Evolutionary conservation across 208 protist genomes (phyloP).

Genomic region (Phytomonas serpens): DNA sequence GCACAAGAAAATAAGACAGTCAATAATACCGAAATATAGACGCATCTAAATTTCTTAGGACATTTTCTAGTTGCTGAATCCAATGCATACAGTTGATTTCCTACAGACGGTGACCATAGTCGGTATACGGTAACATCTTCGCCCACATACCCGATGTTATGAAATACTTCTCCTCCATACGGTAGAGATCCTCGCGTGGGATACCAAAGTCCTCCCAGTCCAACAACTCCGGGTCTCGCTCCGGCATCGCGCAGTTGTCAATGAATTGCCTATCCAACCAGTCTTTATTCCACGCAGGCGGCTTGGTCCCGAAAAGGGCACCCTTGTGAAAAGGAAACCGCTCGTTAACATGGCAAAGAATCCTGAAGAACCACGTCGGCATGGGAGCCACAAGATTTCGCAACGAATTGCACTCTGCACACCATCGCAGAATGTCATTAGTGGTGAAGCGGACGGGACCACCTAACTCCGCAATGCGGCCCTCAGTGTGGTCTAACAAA

Average conservation of each 20-base stretch:
- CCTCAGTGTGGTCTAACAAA: slow-evolving; percentile 84
- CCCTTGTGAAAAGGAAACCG: slow-evolving; percentile 69
- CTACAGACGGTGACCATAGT: slow-evolving; percentile 68
- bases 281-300: slow-evolving; percentile 79
- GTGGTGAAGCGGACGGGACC: slow-evolving; percentile 87
- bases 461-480: slow-evolving; percentile 87
- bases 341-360: slow-evolving; percentile 70
- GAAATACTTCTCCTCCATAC: slow-evolving; percentile 90
- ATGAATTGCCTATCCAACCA: slow-evolving; percentile 87
- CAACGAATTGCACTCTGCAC: slow-evolving; percentile 72
- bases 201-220: slow-evolving; percentile 92
- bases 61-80: neutral
- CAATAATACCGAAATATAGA: neutral
- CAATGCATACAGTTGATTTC: slow-evolving; percentile 1
- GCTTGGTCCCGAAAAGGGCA: slow-evolving; percentile 52
- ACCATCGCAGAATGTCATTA: slow-evolving; percentile 84
- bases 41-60: neutral
- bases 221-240: slow-evolving; percentile 82
- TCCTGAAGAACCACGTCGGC: slow-evolving; percentile 64
- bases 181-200: slow-evolving; percentile 81
- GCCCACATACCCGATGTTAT: slow-evolving; percentile 81
- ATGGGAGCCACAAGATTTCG: slow-evolving; percentile 55
- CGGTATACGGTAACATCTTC: slow-evolving; percentile 59
- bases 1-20: neutral
- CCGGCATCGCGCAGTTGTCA: slow-evolving; percentile 82